Evolutionary conservation across 192 early-diverging fungal genomes (phyloP), one percentile per base, ranked within the genome.

Genomic region (Backusella liffmaniae): DNA sequence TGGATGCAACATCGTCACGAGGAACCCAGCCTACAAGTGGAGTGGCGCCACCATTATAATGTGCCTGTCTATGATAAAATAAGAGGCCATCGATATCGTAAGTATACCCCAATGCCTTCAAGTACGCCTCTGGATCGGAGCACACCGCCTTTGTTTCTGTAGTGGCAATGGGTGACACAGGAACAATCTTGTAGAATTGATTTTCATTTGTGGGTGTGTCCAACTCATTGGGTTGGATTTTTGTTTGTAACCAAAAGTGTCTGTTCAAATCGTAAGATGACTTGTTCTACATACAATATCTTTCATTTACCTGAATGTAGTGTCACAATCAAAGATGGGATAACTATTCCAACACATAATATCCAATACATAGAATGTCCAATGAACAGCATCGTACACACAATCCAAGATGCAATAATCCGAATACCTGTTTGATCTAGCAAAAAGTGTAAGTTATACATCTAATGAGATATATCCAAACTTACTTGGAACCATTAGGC

Each of bases 321-420:
- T 90, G 74, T 90, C 88, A 51, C 88, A 90, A 51, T 90, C 88
- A 51, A 88, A 88, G 2, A 88, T 85, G n/a, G 88, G 78, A 41
- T 90, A 88, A 0, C 87, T 87, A 51, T 85, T 85, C 88, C 88
- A 90, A 41, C 88, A 90, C 87, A 90, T 86, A 12, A 90, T 79
- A 74, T 90, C 88, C 41, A 90, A 44, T 1, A 88, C 86, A 82
- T 88, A 88, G 66, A 84, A 90, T 9, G 86, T 87, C 73, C 80
- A 79, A 8, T 81, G 80, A 5, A 72, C 70, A 18, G 85, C 80
- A 68, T 88, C 86, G 68, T 85, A 90, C 21, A 90, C 77, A 72
- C 88, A 90, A 51, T 90, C 88, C 32, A 90, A 69, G 29, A 90
- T 90, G 78, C 88, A 87, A 67, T 86, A 88, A 65, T 90, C 87